phyloP scores from a whole-genome alignment of 1,284 basidiomycete genomes.

The Fomes fomentarius region DNA sequence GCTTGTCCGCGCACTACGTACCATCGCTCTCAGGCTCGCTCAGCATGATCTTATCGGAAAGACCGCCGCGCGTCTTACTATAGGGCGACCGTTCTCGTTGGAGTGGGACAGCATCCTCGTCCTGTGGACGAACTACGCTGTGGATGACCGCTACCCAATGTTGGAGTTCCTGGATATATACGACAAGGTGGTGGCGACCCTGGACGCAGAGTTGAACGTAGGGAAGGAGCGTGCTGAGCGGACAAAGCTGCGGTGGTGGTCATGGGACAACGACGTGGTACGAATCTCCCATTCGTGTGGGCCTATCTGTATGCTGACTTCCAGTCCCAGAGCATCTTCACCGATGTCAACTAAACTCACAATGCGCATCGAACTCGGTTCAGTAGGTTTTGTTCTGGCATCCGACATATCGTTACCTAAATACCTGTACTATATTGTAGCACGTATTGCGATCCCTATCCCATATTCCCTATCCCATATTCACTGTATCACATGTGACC shows the following conservation, averaged over 20 bases:
- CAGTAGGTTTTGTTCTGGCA: too few relatives aligned
- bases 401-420: too few relatives aligned
- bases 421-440: too few relatives aligned
- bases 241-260: conserved; percentile 1
- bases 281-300: too few relatives aligned
- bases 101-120: conserved; percentile 2
- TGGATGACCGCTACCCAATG: not conserved
- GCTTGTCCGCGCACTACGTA: not conserved
- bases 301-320: too few relatives aligned
- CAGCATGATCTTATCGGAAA: not conserved
- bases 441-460: too few relatives aligned
- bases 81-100: not conserved
- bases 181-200: not conserved
- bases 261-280: not conserved
- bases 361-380: too few relatives aligned
- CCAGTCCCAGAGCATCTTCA: too few relatives aligned
- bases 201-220: not conserved
- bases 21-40: not conserved
- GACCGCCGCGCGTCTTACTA: not conserved
- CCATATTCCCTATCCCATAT: too few relatives aligned
- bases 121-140: not conserved
- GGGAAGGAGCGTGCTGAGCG: not conserved
- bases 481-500: too few relatives aligned
- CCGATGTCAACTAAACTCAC: too few relatives aligned
- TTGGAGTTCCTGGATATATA: not conserved